Base-by-base conservation (phyloP, 1,284 basidiomycete genomes). In the Boletus smithii region DNA sequence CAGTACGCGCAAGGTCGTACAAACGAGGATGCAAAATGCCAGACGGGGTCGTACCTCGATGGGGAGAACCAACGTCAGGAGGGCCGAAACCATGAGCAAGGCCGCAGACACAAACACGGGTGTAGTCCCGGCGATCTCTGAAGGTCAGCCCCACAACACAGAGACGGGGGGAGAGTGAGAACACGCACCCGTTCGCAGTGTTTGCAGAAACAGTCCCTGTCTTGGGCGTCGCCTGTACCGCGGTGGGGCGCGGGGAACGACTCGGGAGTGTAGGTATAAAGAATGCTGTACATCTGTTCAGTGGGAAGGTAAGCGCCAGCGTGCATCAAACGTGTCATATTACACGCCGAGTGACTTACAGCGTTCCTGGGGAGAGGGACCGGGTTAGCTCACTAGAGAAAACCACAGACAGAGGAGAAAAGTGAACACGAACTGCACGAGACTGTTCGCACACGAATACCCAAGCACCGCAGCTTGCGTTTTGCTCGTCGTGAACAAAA, bases 161-260 rank as follows among this genome's bases (percentile, higher is more conserved):
- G 5, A n/a, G 24, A 34, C 14, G n/a, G n/a, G n/a, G n/a, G n/a
- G n/a, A n/a, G n/a, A n/a, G n/a, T n/a, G n/a, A 13, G 13, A 11
- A 23, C 5, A 57, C 62, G 41, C 46, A 70, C 67, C 59, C 67
- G 39, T 73, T 72, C 17, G 73, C 70, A 7, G 64, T 60, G 34
- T 71, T 69, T 8, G 71, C 69, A 26, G 68, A 64, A 14, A 58
- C 49, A 6, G 48, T 55, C 26, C 63, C 67, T 20, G 57, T 58
- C 10, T 49, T 37, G 3, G 66, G 61, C 14, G 73, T 84, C 80
- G 4, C 80, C 83, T 0, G 83, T 83, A 5, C 81, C 83, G 32
- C 83, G 72, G 46, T 79, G 76, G 1, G 80, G 79, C 0, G 79
- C 78, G 0, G 82, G 80, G 68, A 85, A 85, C 9, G 82, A 75